Evolutionary conservation across 768 basidiomycete species (phyloP), one percentile per base, ranked within the genome.

Genomic region (Stropharia rugosoannulata): DNA sequence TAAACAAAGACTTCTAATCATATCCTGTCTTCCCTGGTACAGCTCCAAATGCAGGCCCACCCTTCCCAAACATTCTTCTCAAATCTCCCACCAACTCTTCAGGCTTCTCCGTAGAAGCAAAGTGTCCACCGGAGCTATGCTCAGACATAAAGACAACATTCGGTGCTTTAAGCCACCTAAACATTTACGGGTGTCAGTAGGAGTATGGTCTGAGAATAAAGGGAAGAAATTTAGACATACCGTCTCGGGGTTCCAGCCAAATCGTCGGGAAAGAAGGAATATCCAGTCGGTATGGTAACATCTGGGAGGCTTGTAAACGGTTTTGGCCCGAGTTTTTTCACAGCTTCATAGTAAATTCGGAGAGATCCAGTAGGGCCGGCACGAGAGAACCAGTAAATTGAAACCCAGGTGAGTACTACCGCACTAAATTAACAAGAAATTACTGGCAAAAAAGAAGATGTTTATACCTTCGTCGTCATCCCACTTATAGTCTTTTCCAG

Each of bases 311-410:
- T 53, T 56, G 12, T 37, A 12, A 49, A 54, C n/a, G 54, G 19
- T 8, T n/a, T 49, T 25, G 29, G 29, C 7, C 65, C 62, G 5
- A 59, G 60, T 42, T 37, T 11, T 35, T 6, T 11, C 3, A 27
- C 49, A 13, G 64, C 59, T 62, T 87, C 86, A 61, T 79, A 85
- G 64, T 86, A 87, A 18, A 85, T 84, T 11, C 84, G 72, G 11
- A 80, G 22, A 0, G 84, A 79, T 1, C 84, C 82, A 4, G 82
- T 74, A 5, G 86, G 83, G 0, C 84, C 83, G 0, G 78, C 73
- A 7, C 77, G 75, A 8, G 83, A 85, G 69, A 84, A 83, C 74
- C 74, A 79, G 61, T 80, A 83, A 8, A 83, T 71, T 1, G 81
- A 83, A 16, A 83, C 65, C 83, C 83, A 85, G 0, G 80, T 83